phyloP scores from a whole-genome alignment of 2,329 filamentous ascomycete genomes.

The Neoarthrinium moseri region DNA sequence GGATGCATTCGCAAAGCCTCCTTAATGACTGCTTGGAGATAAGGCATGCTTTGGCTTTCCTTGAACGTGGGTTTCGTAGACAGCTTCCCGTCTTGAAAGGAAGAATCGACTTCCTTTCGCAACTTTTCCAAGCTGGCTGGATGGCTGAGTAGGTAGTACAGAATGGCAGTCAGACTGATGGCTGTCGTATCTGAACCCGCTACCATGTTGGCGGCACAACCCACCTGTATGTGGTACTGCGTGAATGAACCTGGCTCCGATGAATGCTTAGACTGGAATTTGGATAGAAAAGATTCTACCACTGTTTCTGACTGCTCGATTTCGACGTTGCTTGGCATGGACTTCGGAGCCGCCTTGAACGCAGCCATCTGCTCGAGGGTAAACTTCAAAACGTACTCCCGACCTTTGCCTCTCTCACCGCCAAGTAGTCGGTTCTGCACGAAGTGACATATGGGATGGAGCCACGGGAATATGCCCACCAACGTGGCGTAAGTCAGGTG shows the following conservation, averaged over 20 bases:
- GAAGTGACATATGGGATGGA: conserved; percentile 15
- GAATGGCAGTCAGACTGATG: conserved; percentile 26
- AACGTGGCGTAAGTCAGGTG: conserved; percentile 19
- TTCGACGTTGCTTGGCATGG: not conserved
- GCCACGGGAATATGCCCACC: conserved; percentile 19
- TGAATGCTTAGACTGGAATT: conserved; percentile 23
- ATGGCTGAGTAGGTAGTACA: conserved; percentile 21
- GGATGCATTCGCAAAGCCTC: conserved; percentile 40
- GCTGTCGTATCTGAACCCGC: conserved; percentile 36
- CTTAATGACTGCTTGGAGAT: conserved; percentile 53
- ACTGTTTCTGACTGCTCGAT: not conserved
- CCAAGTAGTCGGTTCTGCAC: conserved; percentile 7
- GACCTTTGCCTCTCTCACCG: conserved; percentile 20
- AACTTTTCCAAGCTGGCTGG: conserved; percentile 11
- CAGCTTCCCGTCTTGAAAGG: conserved; percentile 8
- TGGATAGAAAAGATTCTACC: conserved; percentile 23
- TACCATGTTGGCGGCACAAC: conserved; percentile 24
- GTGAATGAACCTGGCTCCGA: conserved; percentile 30
- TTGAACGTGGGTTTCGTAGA: conserved; percentile 16
- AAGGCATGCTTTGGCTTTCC: conserved; percentile 34
- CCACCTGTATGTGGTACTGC: conserved; percentile 16
- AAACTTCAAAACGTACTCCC: conserved; percentile 24
- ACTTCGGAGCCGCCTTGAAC: conserved; percentile 9
- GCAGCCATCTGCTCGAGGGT: conserved; percentile 15
- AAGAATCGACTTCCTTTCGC: conserved; percentile 20